Evolutionary conservation across 192 early-diverging fungal genomes (phyloP).

Genomic region (Endogone sp.): DNA sequence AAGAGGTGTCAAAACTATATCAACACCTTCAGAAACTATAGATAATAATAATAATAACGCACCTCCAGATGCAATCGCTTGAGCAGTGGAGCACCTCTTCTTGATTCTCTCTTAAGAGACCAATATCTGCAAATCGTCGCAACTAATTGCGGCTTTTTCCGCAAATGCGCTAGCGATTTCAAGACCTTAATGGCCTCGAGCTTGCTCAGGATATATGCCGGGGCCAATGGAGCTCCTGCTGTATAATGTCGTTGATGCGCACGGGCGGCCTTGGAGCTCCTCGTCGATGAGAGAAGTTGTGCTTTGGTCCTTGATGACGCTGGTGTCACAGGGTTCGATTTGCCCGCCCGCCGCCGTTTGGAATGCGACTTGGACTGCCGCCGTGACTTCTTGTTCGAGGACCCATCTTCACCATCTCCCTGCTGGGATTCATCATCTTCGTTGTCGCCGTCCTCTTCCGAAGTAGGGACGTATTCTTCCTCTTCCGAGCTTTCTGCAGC

Average conservation of each 20-base stretch:
- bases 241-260: conserved; percentile 61
- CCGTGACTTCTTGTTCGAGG: conserved; percentile 12
- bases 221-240: conserved; percentile 58
- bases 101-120: conserved; percentile 87
- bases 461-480: conserved; percentile 31
- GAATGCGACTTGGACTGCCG: conserved; percentile 4
- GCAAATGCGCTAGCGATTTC: conserved; percentile 16
- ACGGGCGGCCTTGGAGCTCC: conserved; percentile 49
- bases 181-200: conserved; percentile 30
- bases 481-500: conserved; percentile 27
- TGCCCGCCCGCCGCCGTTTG: neutral
- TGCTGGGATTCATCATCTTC: conserved; percentile 8
- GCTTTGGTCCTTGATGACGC: neutral
- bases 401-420: neutral
- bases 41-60: conserved; percentile 4
- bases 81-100: conserved; percentile 89
- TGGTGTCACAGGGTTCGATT: neutral
- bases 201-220: conserved; percentile 51
- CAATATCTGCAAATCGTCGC: conserved; percentile 83
- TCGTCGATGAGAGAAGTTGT: conserved; percentile 17
- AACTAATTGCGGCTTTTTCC: conserved; percentile 54
- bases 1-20: too few relatives aligned
- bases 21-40: too few relatives aligned
- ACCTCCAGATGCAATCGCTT: conserved; percentile 95
- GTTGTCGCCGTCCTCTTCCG: conserved; percentile 23